A percentile compares a stretch with the other conserved stretches of the same genome.
Conservation (phyloP, 2,329 filamentous ascomycete genomes). For the Myriosclerotinia duriaeana region DNA sequence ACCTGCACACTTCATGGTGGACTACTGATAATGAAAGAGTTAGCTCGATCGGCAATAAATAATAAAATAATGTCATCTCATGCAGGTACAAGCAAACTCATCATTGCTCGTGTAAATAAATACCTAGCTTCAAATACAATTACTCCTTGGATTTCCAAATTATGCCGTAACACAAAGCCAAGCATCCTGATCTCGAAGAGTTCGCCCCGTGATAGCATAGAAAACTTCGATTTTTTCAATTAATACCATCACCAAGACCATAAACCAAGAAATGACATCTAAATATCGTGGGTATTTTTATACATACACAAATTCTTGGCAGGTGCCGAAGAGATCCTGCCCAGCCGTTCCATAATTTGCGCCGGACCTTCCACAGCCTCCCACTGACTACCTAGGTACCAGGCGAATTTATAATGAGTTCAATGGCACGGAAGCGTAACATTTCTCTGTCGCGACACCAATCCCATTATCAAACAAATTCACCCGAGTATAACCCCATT, state of each 20-base stretch:
- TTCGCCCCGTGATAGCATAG: not conserved
- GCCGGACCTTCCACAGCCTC: slow-evolving; percentile 10
- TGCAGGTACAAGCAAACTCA: too few species aligned
- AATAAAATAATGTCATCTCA: too few species aligned
- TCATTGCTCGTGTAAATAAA: too few species aligned
- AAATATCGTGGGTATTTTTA: not conserved
- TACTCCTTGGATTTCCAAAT: too few species aligned
- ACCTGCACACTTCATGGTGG: too few species aligned
- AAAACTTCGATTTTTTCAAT: not conserved
- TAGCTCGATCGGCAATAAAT: too few species aligned
- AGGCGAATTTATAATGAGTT: not conserved
- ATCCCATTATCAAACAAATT: slow-evolving; percentile 2
- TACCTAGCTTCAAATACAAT: too few species aligned
- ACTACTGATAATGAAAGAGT: too few species aligned
- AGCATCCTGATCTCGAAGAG: not conserved
- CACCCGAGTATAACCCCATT: slow-evolving; percentile 30
- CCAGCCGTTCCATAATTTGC: slow-evolving; percentile 12
- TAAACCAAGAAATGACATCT: not conserved
- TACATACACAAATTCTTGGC: not conserved
- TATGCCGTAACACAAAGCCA: too few species aligned
- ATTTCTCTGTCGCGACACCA: slow-evolving; percentile 1
- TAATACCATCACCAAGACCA: not conserved
- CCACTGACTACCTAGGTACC: slow-evolving; percentile 6
- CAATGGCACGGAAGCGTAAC: not conserved
- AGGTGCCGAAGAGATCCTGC: slow-evolving; percentile 4